These are phyloP conservation scores for Ophiostoma pallidulum DNA, from an alignment of 2,329 filamentous ascomycete species.

Conservation along the genomic window DNA sequence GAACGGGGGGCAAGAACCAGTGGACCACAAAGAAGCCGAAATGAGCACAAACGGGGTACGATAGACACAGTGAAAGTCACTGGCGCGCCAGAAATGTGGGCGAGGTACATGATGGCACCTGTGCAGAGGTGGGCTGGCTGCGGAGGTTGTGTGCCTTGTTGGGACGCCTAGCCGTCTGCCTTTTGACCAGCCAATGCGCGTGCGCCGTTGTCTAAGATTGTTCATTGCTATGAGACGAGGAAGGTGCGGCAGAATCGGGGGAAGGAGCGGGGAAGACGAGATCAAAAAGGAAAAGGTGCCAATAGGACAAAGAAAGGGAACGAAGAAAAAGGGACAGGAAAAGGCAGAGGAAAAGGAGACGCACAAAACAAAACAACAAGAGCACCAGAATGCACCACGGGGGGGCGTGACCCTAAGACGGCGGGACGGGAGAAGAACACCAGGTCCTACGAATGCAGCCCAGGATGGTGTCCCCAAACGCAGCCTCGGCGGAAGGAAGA, in stretches of 20 bases:
- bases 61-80: neutral
- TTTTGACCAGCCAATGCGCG: neutral
- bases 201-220: neutral
- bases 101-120: no score
- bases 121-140: no score
- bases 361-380: neutral
- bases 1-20: no score
- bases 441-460: no score
- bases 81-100: neutral
- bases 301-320: neutral
- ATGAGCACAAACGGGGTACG: no score
- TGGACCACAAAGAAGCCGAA: no score
- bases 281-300: neutral
- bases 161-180: constrained; percentile 6
- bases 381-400: no score
- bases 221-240: neutral
- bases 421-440: no score
- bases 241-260: neutral
- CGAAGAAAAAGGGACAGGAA: no score
- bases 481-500: no score
- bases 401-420: no score
- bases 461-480: no score
- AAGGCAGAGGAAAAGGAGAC: neutral
- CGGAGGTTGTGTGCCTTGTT: constrained; percentile 5
- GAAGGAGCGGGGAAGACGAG: neutral